Base-by-base conservation (phyloP, 2,329 filamentous ascomycete species). In the Lachnellula suecica region DNA sequence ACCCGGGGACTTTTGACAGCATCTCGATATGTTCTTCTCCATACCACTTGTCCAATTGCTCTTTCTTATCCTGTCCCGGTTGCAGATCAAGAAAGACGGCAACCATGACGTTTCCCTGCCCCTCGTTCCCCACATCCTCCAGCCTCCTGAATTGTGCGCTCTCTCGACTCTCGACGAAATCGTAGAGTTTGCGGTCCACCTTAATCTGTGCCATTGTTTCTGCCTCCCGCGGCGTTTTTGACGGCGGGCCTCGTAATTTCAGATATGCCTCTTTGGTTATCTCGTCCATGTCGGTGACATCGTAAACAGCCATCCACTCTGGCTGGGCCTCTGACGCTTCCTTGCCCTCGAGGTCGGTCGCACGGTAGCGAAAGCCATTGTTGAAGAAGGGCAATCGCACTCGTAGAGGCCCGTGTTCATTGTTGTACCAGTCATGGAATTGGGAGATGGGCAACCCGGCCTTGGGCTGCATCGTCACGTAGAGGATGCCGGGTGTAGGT, bases 351-450 rank as follows among this genome's bases (percentile, higher is more conserved):
- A 75, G 72, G 67, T 93, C 88, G 15, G 74, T 80, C 8, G 88
- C 87, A 23, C 78, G 79, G 72, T 91, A 96, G 40, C 91, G 86
- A 62, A 94, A 85, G 53, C 91, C 91, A 68, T 90, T 94, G 60
- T 73, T 68, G 66, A 92, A 84, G 63, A 87, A 84, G 4, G 88
- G 83, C 13, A 95, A 74, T 44, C 89, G 86, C 6, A 95, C 80
- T 44, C 91, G 87, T 15, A 85, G 82, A 17, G 91, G 91, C 49
- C 91, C 91, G 72, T 96, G 91, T 74, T 96, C 91, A 70, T 91
- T 94, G 74, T 95, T 92, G 76, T 96, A 96, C 89, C 89, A 93
- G 68, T 95, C 89, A 71, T 95, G 88, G 72, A 96, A 95, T 64
- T 89, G 83, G 57, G 82, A 76, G 44, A 79, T 71, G 50, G 63